Conservation (phyloP, 78 protist species). For the Dictyostelium intermedium region DNA sequence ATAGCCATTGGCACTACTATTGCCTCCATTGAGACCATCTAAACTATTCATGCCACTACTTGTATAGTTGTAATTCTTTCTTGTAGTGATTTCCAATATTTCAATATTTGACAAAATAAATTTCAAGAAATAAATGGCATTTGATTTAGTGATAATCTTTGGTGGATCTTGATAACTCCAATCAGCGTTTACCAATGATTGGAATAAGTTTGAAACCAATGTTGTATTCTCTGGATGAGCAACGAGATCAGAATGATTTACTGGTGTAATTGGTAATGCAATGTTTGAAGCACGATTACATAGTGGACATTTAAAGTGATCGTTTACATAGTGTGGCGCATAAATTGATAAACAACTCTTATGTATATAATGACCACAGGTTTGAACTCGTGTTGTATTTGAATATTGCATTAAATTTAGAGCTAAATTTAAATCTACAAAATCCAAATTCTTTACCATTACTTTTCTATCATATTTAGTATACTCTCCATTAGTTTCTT, state of each 20-base stretch:
- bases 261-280: neutral
- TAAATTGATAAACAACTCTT: neutral
- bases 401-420: neutral
- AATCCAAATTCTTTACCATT: neutral
- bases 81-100: conserved; percentile 12
- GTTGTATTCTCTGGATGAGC: neutral
- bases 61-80: neutral
- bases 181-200: neutral
- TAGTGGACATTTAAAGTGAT: conserved; percentile 27
- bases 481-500: neutral
- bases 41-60: neutral
- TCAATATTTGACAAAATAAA: conserved; percentile 27
- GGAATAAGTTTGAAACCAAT: neutral
- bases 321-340: neutral
- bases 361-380: conserved; percentile 57
- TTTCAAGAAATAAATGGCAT: conserved; percentile 2
- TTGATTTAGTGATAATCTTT: neutral
- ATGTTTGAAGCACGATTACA: conserved; percentile 49
- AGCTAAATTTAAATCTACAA: neutral
- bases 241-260: neutral
- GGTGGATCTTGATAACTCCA: neutral
- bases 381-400: neutral
- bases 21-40: neutral
- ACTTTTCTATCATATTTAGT: neutral
- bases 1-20: neutral